Percentiles rank a stretch among this genome's conserved stretches.
phyloP scores from a whole-genome alignment of 352 stramenopile species.

The Blastocystis sp. region DNA sequence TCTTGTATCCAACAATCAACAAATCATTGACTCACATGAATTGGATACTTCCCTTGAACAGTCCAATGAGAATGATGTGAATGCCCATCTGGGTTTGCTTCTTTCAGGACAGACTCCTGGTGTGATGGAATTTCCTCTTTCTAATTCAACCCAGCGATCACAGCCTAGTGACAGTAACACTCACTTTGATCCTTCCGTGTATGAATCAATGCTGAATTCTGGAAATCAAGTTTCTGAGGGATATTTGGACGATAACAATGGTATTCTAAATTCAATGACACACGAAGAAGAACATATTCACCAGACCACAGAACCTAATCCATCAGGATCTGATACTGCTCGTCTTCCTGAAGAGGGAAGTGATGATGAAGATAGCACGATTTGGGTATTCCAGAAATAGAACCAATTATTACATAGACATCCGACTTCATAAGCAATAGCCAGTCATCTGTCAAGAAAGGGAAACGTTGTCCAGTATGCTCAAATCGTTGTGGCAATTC shows the following conservation, averaged over 20 bases:
- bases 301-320: background rate
- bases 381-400: background rate
- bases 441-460: slow-evolving; percentile 19
- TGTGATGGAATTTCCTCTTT: slow-evolving; percentile 15
- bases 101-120: background rate
- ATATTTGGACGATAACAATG: background rate
- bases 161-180: background rate
- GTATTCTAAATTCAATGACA: background rate
- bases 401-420: background rate
- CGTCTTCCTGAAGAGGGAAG: background rate
- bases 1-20: background rate
- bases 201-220: slow-evolving; percentile 19
- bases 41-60: too few relatives aligned
- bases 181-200: background rate
- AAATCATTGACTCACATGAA: background rate
- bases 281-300: background rate
- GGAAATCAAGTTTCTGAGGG: background rate
- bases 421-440: slow-evolving; percentile 23
- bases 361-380: background rate
- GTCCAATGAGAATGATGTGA: background rate
- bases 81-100: background rate
- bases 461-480: slow-evolving; percentile 57
- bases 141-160: background rate
- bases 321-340: background rate
- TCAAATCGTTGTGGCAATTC: slow-evolving; percentile 39